These are phyloP conservation scores for Sugiyamaella mastotermitis DNA, from an alignment of 805 yeast genomes.

Conservation along the genomic window DNA sequence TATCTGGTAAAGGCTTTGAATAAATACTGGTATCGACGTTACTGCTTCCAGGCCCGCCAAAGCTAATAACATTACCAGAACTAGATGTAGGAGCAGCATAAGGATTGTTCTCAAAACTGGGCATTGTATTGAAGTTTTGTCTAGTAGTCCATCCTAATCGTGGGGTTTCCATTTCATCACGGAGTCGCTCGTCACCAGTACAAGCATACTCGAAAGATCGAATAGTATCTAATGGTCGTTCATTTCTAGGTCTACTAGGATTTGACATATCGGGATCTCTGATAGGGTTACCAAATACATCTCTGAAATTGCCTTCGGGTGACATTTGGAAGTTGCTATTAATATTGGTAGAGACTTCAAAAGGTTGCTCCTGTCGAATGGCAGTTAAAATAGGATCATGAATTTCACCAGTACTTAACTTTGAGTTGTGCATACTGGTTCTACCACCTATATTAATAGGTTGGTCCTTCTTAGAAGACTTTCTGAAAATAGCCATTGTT, in stretches of 20 bases:
- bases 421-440: constrained; percentile 1
- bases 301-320: constrained; percentile 55
- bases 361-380: constrained; percentile 93
- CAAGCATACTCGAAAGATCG: constrained; percentile 90
- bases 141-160: constrained; percentile 83
- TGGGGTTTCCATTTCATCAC: constrained; percentile 74
- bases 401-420: constrained; percentile 32
- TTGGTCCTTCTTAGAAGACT: constrained; percentile 8
- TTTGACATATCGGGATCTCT: constrained; percentile 78
- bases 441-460: constrained; percentile 7
- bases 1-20: constrained; percentile 41
- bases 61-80: constrained; percentile 35
- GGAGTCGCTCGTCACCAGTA: constrained; percentile 76
- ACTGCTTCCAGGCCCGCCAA: constrained; percentile 11
- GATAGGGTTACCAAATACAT: constrained; percentile 82
- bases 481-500: constrained; percentile 13
- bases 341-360: constrained; percentile 51
- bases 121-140: constrained; percentile 51
- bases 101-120: constrained; percentile 39
- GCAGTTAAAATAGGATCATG: constrained; percentile 92
- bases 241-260: constrained; percentile 90
- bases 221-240: constrained; percentile 94
- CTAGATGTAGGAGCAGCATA: constrained; percentile 23
- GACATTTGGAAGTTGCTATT: constrained; percentile 39
- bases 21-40: constrained; percentile 27